A percentile compares a stretch with the other conserved stretches of the same genome.
These are phyloP conservation scores for Obelidium mucronatum DNA, from an alignment of 192 early-diverging fungal genomes.

Conservation along the genomic window DNA sequence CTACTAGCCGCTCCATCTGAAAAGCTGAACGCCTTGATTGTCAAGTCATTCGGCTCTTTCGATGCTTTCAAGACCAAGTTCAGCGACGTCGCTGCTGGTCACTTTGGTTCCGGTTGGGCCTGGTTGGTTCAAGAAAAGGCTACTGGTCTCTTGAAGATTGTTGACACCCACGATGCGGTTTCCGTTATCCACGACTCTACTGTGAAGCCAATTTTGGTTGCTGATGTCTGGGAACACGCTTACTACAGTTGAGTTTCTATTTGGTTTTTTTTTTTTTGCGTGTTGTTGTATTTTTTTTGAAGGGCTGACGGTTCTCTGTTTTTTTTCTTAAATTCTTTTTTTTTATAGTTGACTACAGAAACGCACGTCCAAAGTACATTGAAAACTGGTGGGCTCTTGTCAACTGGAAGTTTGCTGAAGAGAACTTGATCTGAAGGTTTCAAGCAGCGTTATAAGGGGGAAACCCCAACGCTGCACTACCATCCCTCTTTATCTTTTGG, in stretches of 20 bases:
- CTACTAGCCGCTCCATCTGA: conserved; percentile 30
- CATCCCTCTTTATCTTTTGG: too few relatives aligned
- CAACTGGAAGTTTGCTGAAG: conserved; percentile 52
- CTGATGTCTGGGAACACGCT: conserved; percentile 54
- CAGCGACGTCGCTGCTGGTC: conserved; percentile 44
- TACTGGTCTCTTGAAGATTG: conserved; percentile 44
- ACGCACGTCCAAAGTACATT: conserved; percentile 42
- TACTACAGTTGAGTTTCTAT: conserved; percentile 46
- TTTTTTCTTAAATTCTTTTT: too few relatives aligned
- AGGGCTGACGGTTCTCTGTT: not conserved
- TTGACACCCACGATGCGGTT: conserved; percentile 49
- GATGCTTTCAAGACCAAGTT: conserved; percentile 53
- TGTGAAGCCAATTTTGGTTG: conserved; percentile 45
- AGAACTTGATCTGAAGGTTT: conserved; percentile 33
- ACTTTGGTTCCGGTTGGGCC: conserved; percentile 56
- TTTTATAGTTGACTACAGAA: conserved; percentile 40
- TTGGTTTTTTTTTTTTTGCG: not conserved
- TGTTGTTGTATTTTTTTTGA: too few relatives aligned
- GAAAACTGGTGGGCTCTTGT: conserved; percentile 45
- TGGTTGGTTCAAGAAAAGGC: conserved; percentile 50
- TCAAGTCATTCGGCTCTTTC: conserved; percentile 45
- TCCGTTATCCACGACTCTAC: conserved; percentile 41
- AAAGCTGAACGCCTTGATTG: conserved; percentile 31
- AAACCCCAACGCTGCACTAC: too few relatives aligned
- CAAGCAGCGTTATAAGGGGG: too few relatives aligned